Base-by-base conservation (phyloP, 176 grass and related monocot species). In the Alopecurus myosuroides region DNA sequence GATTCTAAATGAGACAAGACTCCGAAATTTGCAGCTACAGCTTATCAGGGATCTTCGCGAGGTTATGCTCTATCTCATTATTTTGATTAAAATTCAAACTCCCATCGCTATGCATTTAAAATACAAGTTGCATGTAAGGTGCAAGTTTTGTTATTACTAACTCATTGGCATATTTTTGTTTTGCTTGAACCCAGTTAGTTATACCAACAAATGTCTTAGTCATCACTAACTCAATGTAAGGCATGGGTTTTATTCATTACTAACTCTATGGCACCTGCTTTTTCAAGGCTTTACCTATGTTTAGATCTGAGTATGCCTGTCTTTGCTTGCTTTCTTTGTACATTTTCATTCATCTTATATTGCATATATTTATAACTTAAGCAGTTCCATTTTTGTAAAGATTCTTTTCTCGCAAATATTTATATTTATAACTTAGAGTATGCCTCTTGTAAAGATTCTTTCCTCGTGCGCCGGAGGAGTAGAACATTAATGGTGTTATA, bases 41-140 rank as follows among this genome's bases (percentile, higher is more conserved):
- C 91, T 99, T 81, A 92, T 99, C 70, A 96, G 87, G 87, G 91
- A 94, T 94, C 97, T 99, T 86, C 93, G 97, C 0, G 97, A 99
- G 97, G 97, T 99, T 79, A 74, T 67, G 69, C 62, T 44, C 35
- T 22, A 78, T 79, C 77, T 87, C 72, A 45, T 35, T 74, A 45
- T 58, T 58, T 37, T 40, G 77, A 18, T 70, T 74, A 79, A 74
- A 35, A 15, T 71, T 62, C 25, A 84, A 52, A 22, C 23, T 36
- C 50, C 20, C 17, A 37, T 35, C 9, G 0, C 20, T 87, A 36
- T 70, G 19, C 52, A 58, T 65, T 82, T 23, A 83, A 30, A 30
- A 37, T 83, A 50, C 50, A 26, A 58, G 9, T 37, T n/a, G 37
- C 77, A 29, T 60, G 28, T n/a, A 77, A 70, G 70, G 8, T 15